These are phyloP conservation scores for Trichocomaceae sp. DNA, from an alignment of 2,329 filamentous ascomycete species.

Conservation along the genomic window DNA sequence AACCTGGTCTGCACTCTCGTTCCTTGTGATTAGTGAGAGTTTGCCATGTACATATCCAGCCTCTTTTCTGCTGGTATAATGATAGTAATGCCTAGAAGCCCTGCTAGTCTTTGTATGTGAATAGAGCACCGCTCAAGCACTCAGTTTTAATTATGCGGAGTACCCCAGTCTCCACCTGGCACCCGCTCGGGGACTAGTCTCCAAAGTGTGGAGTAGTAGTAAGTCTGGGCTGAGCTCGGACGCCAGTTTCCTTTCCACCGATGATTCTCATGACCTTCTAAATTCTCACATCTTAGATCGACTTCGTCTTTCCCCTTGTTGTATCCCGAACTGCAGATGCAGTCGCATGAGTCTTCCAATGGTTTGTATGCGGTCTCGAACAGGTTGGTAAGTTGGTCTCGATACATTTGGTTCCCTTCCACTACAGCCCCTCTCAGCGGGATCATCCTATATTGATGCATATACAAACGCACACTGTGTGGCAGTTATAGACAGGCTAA, in stretches of 20 bases:
- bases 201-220: no score
- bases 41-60: constrained; percentile 12
- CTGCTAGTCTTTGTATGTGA: background rate
- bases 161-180: background rate
- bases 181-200: no score
- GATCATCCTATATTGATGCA: background rate
- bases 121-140: no score
- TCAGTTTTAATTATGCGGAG: constrained; percentile 8
- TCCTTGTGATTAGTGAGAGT: background rate
- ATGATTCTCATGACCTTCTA: background rate
- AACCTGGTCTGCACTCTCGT: constrained; percentile 1
- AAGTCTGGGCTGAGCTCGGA: background rate
- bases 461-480: background rate
- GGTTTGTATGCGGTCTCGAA: constrained; percentile 38
- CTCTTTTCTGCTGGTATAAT: constrained; percentile 11
- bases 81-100: constrained; percentile 11
- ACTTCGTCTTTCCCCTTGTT: background rate
- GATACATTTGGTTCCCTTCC: background rate
- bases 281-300: background rate
- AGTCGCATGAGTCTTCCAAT: constrained; percentile 2
- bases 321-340: constrained; percentile 5
- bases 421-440: background rate
- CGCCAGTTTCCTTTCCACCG: background rate
- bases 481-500: background rate
- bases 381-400: constrained; percentile 33